These are phyloP conservation scores for Pythium periplocum DNA, from an alignment of 352 stramenopile genomes.

Conservation along the genomic window DNA sequence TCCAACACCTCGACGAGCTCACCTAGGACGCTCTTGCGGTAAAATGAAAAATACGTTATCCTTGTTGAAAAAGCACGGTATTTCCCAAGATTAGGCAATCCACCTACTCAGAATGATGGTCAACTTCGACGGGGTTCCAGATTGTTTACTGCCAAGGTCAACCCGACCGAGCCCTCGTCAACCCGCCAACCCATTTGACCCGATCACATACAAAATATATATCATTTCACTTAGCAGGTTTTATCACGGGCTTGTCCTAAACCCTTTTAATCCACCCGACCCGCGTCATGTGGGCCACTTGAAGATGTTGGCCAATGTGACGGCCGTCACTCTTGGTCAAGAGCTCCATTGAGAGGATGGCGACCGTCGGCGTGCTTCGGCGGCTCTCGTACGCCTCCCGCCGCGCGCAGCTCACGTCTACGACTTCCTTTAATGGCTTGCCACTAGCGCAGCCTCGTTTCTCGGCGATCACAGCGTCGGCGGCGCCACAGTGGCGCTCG, in stretches of 20 bases:
- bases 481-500: not conserved
- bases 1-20: constrained; percentile 73
- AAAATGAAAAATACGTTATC: too few species aligned
- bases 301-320: constrained; percentile 9
- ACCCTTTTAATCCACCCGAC: too few species aligned
- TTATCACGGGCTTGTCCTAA: too few species aligned
- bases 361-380: constrained; percentile 17
- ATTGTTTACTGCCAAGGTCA: not conserved
- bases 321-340: too few species aligned
- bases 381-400: constrained; percentile 18
- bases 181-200: too few species aligned
- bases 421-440: too few species aligned
- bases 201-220: too few species aligned
- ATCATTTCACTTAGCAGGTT: too few species aligned
- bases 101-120: too few species aligned
- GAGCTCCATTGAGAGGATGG: constrained; percentile 6
- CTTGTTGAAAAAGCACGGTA: too few species aligned
- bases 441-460: not conserved
- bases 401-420: constrained; percentile 3
- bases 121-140: constrained; percentile 19
- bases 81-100: too few species aligned
- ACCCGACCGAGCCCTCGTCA: too few species aligned
- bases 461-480: constrained; percentile 12
- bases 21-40: not conserved
- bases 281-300: constrained; percentile 8